Conservation (phyloP, 441 rosid genomes). For the Mallotus japonicus region DNA sequence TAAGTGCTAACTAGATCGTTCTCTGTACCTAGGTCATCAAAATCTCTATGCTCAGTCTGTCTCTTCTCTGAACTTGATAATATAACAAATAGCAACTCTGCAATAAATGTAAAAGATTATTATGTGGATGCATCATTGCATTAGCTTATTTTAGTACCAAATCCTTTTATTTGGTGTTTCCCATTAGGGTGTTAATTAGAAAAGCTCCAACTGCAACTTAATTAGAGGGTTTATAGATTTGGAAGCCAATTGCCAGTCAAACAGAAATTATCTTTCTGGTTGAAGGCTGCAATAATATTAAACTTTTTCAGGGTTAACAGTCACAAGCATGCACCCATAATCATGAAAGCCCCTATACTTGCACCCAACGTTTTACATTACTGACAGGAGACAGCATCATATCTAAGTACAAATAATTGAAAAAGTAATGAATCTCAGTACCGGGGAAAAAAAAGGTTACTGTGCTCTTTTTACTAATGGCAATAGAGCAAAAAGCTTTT, state of each 20-base stretch:
- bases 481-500: neutral
- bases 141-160: neutral
- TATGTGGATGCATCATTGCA: neutral
- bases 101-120: neutral
- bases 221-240: too few species aligned
- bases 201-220: neutral
- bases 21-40: neutral
- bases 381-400: neutral
- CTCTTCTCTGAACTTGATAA: neutral
- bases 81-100: neutral
- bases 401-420: neutral
- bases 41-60: neutral
- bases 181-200: too few species aligned
- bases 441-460: neutral
- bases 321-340: conserved; percentile 5
- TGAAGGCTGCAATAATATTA: neutral
- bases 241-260: neutral
- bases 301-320: conserved; percentile 5
- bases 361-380: neutral
- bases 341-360: conserved; percentile 4
- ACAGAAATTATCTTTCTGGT: neutral
- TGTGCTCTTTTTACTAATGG: neutral
- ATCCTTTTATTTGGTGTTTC: too few species aligned
- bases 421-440: neutral
- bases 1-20: conserved; percentile 19